Evolutionary conservation across 306 rosid genomes (phyloP), one percentile per base, ranked within the genome.

Genomic region (Rubus parviflorus): DNA sequence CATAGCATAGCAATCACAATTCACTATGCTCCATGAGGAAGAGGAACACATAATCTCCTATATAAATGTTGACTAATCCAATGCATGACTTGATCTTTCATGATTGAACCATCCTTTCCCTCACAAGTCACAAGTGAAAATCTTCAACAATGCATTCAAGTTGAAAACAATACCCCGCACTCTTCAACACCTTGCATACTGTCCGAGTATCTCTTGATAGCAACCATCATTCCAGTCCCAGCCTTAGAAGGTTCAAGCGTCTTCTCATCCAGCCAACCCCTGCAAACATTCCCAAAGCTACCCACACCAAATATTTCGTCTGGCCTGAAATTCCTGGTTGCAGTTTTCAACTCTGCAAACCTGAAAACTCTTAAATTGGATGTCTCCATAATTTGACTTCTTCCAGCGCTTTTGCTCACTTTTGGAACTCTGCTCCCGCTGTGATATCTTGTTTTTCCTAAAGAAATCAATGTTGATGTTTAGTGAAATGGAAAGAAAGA

Each of bases 331-430:
- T 67, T 67, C 48, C n/a, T 9, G 6, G 72, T 67, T 17, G 72
- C 72, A 40, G 4, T 20, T 8, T 4, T 43, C 51, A 67, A 14
- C 49, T 67, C 72, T 2, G 35, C 48, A 7, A 43, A n/a, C 7
- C 14, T 9, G 6, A 41, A 67, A 8, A 63, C 22, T 37, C 19
- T 38, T 37, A 63, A 63, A 46, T 37, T 63, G 45, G 46, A 7
- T 63, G 20, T 19, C 46, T 63, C 45, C 22, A 63, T 2, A 37
- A 63, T 30, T 30, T 30, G 62, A 38, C 97, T 93, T 64, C 35
- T 84, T 53, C 70, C 88, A 0, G 71, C 79, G 35, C 86, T 88
- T 83, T 93, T 85, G 80, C 63, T 85, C 1, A 96, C 84, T 9
- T 77, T 78, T 0, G 89, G 82, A 17, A 77, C 80, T 37, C 61